Base-by-base conservation (phyloP, 805 yeast species). In the Starmerella tilneyi region DNA sequence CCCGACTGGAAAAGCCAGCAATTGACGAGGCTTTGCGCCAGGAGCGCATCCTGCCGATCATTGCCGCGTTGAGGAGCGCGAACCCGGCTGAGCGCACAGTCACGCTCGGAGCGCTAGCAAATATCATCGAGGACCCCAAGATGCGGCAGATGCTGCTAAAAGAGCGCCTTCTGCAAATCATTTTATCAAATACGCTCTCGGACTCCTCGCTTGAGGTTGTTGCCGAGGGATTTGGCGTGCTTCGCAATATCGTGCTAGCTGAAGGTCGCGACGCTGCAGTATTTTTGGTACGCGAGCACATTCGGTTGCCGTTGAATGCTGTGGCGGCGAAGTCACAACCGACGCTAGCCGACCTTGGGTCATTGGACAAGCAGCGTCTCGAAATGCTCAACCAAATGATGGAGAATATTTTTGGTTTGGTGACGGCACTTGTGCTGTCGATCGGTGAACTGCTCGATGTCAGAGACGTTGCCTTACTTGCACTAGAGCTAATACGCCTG, bases 191-290 rank as follows among this genome's bases (percentile, higher is more conserved):
- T 48, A 69, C 79, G 24, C 62, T 88, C 19, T 74, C 73, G 36
- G 94, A 84, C 59, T 59, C 71, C 17, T 72, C 79, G 52, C 79
- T 78, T 45, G 95, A 85, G 53, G 75, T 84, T 36, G 80, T 83
- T 16, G 81, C 82, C 17, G 94, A 82, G 56, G 71, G 89, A 1
- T 79, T 76, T 55, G 96, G 95, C 1, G 66, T 89, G 20, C 65
- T 92, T 51, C 73, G 95, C 59, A 85, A 82, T 58, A 59, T 89
- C 45, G 79, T 81, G 3, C 69, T 84, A 43, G 94, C 84, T 58
- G 94, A 86, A 63, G 96, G 96, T 17, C 79, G 84, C 55, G 94
- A 84, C 51, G 73, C 84, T 29, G 76, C 85, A 22, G 73, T 75
- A 17, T 76, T 74, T 60, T 61, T 83, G 44, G 81, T 94, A 83